Evolutionary conservation across 192 early-diverging fungal species (phyloP).

Genomic region (Podila epigama): DNA sequence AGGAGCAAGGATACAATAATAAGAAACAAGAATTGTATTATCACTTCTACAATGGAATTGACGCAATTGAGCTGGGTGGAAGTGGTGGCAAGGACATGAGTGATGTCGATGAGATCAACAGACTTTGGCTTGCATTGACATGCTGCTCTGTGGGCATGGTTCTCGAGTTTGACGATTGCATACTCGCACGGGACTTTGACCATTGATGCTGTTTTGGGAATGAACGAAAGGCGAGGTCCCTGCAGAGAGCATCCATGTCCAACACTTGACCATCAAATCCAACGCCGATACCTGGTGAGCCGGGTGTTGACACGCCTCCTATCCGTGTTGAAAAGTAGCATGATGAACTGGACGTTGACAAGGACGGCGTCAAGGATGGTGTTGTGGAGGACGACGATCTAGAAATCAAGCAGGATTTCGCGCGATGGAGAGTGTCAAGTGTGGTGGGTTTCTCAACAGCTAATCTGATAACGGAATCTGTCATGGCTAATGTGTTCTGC

Average conservation of each 20-base stretch:
- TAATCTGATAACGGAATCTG: no score
- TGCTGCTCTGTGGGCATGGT: no score
- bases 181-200: slow-evolving; percentile 20
- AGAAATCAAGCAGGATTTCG: no score
- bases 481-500: no score
- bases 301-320: slow-evolving; percentile 7
- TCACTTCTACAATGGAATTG: no score
- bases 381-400: not conserved
- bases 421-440: not conserved
- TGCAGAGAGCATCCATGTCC: slow-evolving; percentile 32
- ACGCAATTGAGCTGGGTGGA: no score
- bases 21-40: no score
- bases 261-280: slow-evolving; percentile 19
- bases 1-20: no score
- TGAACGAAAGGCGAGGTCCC: slow-evolving; percentile 30
- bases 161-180: not conserved
- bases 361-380: not conserved
- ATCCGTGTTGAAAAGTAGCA: slow-evolving; percentile 5
- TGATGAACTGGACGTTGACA: not conserved
- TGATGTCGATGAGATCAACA: not conserved
- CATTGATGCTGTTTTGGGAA: slow-evolving; percentile 49
- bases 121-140: not conserved
- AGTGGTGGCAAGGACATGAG: not conserved
- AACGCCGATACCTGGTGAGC: slow-evolving; percentile 11
- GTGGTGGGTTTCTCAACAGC: not conserved